Evolutionary conservation across 768 basidiomycete species (phyloP).

Genomic region (Phylloporus arenicola): DNA sequence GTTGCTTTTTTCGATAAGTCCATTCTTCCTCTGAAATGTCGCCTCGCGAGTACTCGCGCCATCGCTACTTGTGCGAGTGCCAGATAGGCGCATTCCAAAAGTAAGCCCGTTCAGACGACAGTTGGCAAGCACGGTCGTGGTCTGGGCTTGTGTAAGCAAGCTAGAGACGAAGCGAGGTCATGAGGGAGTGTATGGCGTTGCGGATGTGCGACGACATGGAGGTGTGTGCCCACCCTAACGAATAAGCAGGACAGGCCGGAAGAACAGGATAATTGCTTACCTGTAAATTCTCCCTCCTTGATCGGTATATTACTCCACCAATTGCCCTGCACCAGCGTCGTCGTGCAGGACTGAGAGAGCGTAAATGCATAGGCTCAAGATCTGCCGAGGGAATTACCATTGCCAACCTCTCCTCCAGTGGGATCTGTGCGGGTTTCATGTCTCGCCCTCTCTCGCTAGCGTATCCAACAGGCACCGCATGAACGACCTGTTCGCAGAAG

Average conservation of each 20-base stretch:
- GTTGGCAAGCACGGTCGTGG: constrained; percentile 27
- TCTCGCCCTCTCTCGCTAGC: constrained; percentile 17
- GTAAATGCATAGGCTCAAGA: constrained; percentile 29
- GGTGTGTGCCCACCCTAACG: constrained; percentile 54
- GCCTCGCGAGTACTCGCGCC: constrained; percentile 45
- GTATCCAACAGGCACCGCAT: constrained; percentile 42
- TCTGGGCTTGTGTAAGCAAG: constrained; percentile 29
- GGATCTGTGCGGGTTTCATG: constrained; percentile 9
- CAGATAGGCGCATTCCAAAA: constrained; percentile 46
- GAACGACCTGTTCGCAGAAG: constrained; percentile 38
- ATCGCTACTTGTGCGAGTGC: too few relatives aligned
- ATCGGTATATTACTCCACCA: constrained; percentile 32
- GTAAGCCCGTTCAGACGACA: constrained; percentile 43
- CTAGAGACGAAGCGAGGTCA: constrained; percentile 22
- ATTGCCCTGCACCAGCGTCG: constrained; percentile 45
- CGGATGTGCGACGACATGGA: constrained; percentile 37
- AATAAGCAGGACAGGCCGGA: not conserved
- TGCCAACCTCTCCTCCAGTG: constrained; percentile 37
- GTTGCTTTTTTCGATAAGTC: constrained; percentile 44
- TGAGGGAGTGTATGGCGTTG: constrained; percentile 35
- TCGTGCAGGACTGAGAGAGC: constrained; percentile 30
- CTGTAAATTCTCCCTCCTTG: constrained; percentile 30
- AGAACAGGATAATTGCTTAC: constrained; percentile 20
- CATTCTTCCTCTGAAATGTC: constrained; percentile 49
- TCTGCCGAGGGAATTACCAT: constrained; percentile 37